phyloP scores from a whole-genome alignment of 2,329 filamentous ascomycete species.

The Boeremia exigua region DNA sequence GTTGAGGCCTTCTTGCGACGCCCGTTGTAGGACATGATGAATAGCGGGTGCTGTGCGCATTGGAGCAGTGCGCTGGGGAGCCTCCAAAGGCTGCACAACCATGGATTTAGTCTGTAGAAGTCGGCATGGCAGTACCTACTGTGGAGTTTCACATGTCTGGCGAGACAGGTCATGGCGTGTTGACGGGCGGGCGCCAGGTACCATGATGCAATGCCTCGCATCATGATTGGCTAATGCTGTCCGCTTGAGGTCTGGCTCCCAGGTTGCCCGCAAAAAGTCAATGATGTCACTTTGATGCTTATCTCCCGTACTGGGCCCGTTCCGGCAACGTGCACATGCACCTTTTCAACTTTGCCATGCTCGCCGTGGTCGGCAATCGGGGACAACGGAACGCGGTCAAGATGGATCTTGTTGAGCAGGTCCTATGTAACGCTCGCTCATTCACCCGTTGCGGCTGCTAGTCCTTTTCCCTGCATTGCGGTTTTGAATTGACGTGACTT shows the following conservation, averaged over 20 bases:
- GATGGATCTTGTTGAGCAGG: constrained; percentile 7
- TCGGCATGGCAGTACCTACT: constrained; percentile 3
- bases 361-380: constrained; percentile 7
- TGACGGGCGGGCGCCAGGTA: constrained; percentile 3
- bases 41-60: constrained; percentile 21
- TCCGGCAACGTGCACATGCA: constrained; percentile 14
- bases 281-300: constrained; percentile 39
- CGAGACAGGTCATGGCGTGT: constrained; percentile 3
- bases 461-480: constrained; percentile 26
- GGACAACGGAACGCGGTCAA: constrained; percentile 3
- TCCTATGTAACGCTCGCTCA: constrained; percentile 16
- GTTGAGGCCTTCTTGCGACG: constrained; percentile 24
- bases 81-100: background rate
- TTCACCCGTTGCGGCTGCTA: constrained; percentile 24
- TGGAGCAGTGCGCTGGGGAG: constrained; percentile 1
- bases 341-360: constrained; percentile 1
- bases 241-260: constrained; percentile 7
- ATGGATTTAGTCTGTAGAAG: constrained; percentile 2
- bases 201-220: constrained; percentile 11
- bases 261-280: constrained; percentile 17
- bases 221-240: constrained; percentile 1
- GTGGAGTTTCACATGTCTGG: constrained; percentile 15
- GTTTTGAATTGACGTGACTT: constrained; percentile 25
- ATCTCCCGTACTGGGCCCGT: constrained; percentile 19
- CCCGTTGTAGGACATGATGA: constrained; percentile 33